Evolutionary conservation across 257 asterid genomes (phyloP).

Genomic region (Lantana camara): DNA sequence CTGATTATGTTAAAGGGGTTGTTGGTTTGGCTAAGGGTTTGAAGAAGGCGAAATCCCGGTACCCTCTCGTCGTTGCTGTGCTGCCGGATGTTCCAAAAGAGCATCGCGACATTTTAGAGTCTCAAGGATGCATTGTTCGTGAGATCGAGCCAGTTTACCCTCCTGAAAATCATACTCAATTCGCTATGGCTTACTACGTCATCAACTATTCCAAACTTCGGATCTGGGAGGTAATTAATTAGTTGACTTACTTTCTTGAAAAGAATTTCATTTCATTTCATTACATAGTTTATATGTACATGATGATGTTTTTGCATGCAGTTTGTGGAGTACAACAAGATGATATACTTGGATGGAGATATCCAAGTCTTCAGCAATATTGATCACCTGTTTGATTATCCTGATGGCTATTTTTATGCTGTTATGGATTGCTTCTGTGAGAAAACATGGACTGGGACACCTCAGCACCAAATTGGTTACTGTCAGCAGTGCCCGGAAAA

Average conservation of each 20-base stretch:
- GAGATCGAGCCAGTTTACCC: conserved; percentile 40
- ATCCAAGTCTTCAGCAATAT: conserved; percentile 36
- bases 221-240: conserved; percentile 37
- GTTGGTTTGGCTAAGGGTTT: conserved; percentile 52
- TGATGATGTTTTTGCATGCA: conserved; percentile 11
- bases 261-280: no score
- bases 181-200: conserved; percentile 42
- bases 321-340: conserved; percentile 44
- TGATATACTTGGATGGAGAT: conserved; percentile 43
- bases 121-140: conserved; percentile 39
- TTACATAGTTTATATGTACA: neutral
- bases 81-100: conserved; percentile 42
- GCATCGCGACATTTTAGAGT: conserved; percentile 31
- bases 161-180: conserved; percentile 32
- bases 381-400: conserved; percentile 34
- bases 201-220: conserved; percentile 47
- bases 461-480: conserved; percentile 30
- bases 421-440: conserved; percentile 45
- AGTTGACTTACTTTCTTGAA: neutral
- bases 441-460: conserved; percentile 31
- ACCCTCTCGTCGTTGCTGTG: conserved; percentile 39
- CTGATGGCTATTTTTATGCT: conserved; percentile 34
- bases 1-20: conserved; percentile 44
- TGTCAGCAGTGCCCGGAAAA: conserved; percentile 32
- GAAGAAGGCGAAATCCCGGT: conserved; percentile 25